These are phyloP conservation scores for Fusarium sp. DNA, from an alignment of 2,329 filamentous ascomycete genomes.

Conservation along the genomic window DNA sequence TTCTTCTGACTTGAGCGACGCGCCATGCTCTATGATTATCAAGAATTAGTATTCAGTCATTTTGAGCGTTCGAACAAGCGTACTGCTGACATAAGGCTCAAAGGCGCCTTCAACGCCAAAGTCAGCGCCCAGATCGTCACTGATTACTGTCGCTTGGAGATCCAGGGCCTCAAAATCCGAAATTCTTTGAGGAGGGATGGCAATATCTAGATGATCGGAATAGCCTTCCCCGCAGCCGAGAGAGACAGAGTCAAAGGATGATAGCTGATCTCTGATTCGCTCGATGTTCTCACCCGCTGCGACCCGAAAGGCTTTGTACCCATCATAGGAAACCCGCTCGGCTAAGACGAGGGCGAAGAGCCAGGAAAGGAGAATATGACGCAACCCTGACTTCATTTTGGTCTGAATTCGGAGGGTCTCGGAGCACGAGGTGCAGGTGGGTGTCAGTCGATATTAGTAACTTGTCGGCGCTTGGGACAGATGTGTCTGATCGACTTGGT, in stretches of 20 bases:
- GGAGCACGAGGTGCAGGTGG: background rate
- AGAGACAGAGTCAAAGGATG: constrained; percentile 32
- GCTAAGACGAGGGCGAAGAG: background rate
- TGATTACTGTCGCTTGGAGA: constrained; percentile 33
- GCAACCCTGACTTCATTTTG: background rate
- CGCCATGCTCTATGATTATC: background rate
- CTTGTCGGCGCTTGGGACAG: background rate
- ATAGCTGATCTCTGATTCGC: constrained; percentile 36
- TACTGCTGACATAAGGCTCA: constrained; percentile 27
- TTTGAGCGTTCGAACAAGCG: background rate
- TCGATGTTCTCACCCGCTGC: constrained; percentile 31
- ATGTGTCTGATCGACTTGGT: background rate
- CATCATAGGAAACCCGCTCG: constrained; percentile 36
- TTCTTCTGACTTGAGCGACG: background rate
- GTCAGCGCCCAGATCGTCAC: constrained; percentile 41
- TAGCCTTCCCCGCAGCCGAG: constrained; percentile 31
- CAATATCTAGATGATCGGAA: constrained; percentile 40
- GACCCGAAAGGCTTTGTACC: constrained; percentile 41
- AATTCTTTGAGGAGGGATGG: constrained; percentile 39
- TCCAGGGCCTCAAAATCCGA: constrained; percentile 36
- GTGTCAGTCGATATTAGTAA: background rate
- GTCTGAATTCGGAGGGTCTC: background rate
- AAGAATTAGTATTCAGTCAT: background rate
- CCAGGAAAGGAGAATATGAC: background rate
- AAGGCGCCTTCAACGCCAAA: constrained; percentile 36